phyloP scores from a whole-genome alignment of 2,329 filamentous ascomycete species.

The Ceratocystis lukuohia region DNA sequence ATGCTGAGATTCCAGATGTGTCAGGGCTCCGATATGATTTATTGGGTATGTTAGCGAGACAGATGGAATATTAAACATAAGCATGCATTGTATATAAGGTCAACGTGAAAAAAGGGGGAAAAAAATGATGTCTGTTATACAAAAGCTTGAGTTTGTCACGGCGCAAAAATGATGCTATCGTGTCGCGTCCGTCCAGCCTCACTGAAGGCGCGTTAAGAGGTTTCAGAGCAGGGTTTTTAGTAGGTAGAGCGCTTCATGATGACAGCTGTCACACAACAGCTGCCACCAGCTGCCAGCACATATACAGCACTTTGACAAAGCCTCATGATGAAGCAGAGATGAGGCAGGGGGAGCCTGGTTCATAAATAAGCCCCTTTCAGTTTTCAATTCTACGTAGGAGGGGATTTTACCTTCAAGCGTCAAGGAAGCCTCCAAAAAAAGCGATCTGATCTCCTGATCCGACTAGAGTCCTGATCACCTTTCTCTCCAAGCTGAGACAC shows the following conservation, averaged over 20 bases:
- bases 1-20: not conserved
- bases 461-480: not conserved
- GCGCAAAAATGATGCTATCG: not conserved
- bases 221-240: not conserved
- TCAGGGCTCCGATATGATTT: not conserved
- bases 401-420: no score
- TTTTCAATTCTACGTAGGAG: not conserved
- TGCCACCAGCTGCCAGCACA: not conserved
- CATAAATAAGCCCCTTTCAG: not conserved
- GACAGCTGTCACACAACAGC: not conserved
- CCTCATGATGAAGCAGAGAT: not conserved
- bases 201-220: not conserved
- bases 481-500: conserved; percentile 1
- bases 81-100: conserved; percentile 5
- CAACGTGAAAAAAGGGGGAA: not conserved
- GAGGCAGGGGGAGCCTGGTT: not conserved
- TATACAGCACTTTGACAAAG: not conserved
- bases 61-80: not conserved
- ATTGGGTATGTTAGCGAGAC: not conserved
- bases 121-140: not conserved
- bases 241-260: not conserved
- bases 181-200: not conserved
- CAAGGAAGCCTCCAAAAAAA: not conserved
- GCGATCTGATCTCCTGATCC: not conserved
- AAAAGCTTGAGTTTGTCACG: not conserved